Evolutionary conservation across 768 basidiomycete genomes (phyloP).

Genomic region (Pulveroboletus ravenelii): DNA sequence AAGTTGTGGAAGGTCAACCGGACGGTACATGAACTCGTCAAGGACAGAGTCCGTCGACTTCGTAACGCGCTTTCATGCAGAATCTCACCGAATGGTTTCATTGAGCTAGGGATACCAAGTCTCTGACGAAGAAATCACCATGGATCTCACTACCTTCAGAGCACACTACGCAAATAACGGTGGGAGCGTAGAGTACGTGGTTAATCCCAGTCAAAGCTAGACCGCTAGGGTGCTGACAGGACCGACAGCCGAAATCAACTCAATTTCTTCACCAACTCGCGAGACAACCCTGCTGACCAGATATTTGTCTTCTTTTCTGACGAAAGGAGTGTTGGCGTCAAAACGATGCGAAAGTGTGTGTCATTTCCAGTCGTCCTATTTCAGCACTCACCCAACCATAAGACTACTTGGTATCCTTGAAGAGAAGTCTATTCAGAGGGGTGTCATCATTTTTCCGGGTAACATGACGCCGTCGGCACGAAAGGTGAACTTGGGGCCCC

Average conservation of each 20-base stretch:
- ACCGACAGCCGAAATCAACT: conserved; percentile 72
- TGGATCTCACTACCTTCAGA: conserved; percentile 80
- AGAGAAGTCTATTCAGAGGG: conserved; percentile 83
- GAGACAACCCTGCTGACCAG: conserved; percentile 62
- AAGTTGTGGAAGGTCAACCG: conserved; percentile 94
- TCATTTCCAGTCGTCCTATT: background rate
- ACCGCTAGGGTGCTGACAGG: conserved; percentile 7
- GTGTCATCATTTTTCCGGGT: conserved; percentile 92
- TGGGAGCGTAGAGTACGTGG: conserved; percentile 80
- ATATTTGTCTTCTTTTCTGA: conserved; percentile 97
- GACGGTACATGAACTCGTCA: conserved; percentile 94
- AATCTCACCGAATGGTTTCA: conserved; percentile 16
- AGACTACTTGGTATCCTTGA: conserved; percentile 89
- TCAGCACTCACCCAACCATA: conserved; percentile 7
- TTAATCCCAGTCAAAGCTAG: background rate
- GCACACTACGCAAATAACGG: conserved; percentile 63
- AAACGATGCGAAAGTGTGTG: conserved; percentile 94
- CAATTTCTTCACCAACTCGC: conserved; percentile 84
- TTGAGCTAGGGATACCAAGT: conserved; percentile 80
- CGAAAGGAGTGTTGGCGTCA: conserved; percentile 91
- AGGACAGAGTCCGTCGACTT: conserved; percentile 68
- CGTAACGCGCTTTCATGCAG: conserved; percentile 3
- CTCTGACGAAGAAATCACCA: conserved; percentile 88
- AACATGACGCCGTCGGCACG: conserved; percentile 96
- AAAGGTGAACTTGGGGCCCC: conserved; percentile 54